phyloP scores from a whole-genome alignment of 176 grass and related monocot genomes.

The Thalia dealbata region DNA sequence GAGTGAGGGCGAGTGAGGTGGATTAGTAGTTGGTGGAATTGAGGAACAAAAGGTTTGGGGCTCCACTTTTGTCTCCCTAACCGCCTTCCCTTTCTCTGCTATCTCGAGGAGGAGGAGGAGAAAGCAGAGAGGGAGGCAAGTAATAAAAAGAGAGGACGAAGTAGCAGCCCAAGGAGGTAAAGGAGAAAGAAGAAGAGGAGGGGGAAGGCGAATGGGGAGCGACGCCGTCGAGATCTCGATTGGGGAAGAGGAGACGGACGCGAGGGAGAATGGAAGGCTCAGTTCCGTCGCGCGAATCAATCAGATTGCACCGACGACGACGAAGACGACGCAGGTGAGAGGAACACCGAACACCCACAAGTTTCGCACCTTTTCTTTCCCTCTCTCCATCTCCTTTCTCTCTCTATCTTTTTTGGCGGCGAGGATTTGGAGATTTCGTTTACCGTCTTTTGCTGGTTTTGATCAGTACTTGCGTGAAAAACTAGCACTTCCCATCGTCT shows the following conservation, averaged over 20 bases:
- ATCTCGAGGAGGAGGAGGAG: neutral
- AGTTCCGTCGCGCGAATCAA: neutral
- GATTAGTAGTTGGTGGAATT: neutral
- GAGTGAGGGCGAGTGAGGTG: neutral
- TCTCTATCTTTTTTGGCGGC: neutral
- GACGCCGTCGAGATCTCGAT: conserved; percentile 12
- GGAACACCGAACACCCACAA: neutral
- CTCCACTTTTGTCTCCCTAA: too few species aligned
- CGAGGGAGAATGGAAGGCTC: neutral
- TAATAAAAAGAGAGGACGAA: neutral
- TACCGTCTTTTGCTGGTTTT: neutral
- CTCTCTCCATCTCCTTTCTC: neutral
- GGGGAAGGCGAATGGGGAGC: neutral
- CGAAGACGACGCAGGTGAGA: conserved; percentile 4
- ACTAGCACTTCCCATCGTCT: too few species aligned
- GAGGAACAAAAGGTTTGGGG: neutral
- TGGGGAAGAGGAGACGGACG: neutral
- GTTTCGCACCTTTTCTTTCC: neutral
- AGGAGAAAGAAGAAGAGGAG: too few species aligned
- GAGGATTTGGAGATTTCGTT: neutral
- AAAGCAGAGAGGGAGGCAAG: conserved; percentile 3
- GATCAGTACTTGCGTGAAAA: neutral
- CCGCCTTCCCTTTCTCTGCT: too few species aligned
- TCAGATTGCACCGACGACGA: conserved; percentile 2
- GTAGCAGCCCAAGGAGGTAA: neutral